phyloP scores from a whole-genome alignment of 2,329 filamentous ascomycete genomes.

The Sporothrix globosa region DNA sequence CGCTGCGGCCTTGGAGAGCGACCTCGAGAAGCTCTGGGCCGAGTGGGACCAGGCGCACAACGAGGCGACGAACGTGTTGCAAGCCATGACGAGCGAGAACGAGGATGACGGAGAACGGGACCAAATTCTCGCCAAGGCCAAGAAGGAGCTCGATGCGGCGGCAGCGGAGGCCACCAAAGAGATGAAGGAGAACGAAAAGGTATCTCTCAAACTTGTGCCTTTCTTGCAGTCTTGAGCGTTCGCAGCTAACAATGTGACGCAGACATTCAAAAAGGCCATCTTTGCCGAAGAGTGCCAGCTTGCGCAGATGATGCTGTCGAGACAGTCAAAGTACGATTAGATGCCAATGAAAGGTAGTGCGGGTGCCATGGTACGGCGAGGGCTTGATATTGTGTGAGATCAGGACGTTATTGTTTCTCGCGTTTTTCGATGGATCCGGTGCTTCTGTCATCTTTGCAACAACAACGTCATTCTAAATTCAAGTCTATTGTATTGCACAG shows the following conservation, averaged over 20 bases:
- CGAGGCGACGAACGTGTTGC: conserved; percentile 43
- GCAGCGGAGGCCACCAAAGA: conserved; percentile 33
- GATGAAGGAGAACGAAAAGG: conserved; percentile 37
- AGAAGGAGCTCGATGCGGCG: conserved; percentile 30
- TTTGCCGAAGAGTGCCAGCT: conserved; percentile 37
- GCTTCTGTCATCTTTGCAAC: background rate
- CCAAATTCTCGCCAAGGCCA: conserved; percentile 31
- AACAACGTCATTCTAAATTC: background rate
- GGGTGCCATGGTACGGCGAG: no score
- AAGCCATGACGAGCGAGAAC: conserved; percentile 22
- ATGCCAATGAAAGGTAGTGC: background rate
- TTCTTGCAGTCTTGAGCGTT: background rate
- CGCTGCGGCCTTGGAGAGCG: conserved; percentile 31
- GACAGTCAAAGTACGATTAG: conserved; percentile 37
- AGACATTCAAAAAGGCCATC: conserved; percentile 36
- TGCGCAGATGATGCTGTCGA: conserved; percentile 36
- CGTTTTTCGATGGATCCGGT: background rate
- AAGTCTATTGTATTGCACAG: background rate
- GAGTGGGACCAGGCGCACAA: conserved; percentile 50
- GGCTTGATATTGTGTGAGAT: no score
- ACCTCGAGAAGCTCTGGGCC: conserved; percentile 35
- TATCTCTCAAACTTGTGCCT: background rate
- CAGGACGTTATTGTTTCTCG: background rate
- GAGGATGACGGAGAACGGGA: background rate
- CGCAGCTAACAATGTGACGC: background rate